phyloP scores from a whole-genome alignment of 2,329 filamentous ascomycete species.

The Fusarium staphyleae region DNA sequence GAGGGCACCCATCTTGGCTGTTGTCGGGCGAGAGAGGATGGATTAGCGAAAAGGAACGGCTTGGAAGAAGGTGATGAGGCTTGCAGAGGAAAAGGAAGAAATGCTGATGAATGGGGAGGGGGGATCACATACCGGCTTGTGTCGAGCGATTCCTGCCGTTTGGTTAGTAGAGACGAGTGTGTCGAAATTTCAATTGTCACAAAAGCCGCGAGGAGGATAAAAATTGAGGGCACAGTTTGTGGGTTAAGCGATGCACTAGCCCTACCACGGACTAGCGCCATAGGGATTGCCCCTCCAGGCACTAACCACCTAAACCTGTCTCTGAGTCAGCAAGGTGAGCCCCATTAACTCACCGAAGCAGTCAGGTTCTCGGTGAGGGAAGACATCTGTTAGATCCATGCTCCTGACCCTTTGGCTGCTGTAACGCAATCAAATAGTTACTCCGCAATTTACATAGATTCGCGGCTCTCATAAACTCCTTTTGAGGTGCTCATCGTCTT shows the following conservation, averaged over 20 bases:
- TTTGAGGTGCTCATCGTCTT: too few relatives aligned
- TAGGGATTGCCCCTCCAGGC: constrained; percentile 43
- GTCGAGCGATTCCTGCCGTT: constrained; percentile 46
- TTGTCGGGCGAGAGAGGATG: constrained; percentile 26
- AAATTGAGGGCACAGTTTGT: constrained; percentile 48
- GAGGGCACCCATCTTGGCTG: constrained; percentile 95
- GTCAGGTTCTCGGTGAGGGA: background rate
- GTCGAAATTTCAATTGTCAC: constrained; percentile 44
- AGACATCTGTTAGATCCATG: background rate
- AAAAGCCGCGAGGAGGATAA: constrained; percentile 46
- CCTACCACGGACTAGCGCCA: constrained; percentile 33
- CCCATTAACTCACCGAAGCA: background rate
- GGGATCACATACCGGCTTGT: constrained; percentile 49
- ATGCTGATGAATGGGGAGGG: constrained; percentile 6
- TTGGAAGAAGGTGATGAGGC: background rate
- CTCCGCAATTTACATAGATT: too few relatives aligned
- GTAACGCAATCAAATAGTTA: too few relatives aligned
- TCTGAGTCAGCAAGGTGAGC: constrained; percentile 39
- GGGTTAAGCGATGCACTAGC: constrained; percentile 49
- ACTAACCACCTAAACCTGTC: constrained; percentile 2
- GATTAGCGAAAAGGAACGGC: constrained; percentile 38
- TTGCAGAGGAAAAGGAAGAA: background rate
- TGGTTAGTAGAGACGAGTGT: constrained; percentile 48
- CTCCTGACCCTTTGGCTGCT: too few relatives aligned
- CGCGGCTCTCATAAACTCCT: too few relatives aligned